These are phyloP conservation scores for Nemania sp. DNA, from an alignment of 2,329 filamentous ascomycete species.

Conservation along the genomic window DNA sequence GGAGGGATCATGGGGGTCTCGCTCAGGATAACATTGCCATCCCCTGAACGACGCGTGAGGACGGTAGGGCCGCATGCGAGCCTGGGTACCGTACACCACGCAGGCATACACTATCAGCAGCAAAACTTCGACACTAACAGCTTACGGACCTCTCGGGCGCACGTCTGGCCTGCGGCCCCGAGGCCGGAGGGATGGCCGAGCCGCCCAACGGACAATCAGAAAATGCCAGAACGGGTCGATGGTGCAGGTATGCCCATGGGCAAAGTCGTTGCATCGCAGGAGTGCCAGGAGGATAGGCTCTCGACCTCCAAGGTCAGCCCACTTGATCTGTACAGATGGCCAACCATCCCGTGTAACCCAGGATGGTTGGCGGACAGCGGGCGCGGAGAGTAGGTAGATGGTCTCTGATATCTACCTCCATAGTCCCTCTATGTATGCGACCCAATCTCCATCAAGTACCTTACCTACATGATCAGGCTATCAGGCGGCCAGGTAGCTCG, in stretches of 20 bases:
- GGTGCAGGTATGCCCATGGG: background rate
- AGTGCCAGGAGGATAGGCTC: background rate
- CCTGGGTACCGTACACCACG: background rate
- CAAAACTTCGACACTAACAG: background rate
- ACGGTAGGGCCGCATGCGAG: constrained; percentile 9
- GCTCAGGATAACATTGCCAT: background rate
- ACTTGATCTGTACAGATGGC: background rate
- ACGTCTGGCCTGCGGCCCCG: constrained; percentile 11
- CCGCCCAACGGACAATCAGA: background rate
- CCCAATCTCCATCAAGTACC: background rate
- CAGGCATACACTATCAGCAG: background rate
- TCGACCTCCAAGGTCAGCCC: background rate
- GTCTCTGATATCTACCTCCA: background rate
- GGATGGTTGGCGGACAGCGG: background rate
- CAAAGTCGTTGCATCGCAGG: background rate
- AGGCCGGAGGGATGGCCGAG: constrained; percentile 16
- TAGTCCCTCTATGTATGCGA: background rate
- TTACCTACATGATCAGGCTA: constrained; percentile 13
- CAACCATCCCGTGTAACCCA: background rate
- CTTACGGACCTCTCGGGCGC: constrained; percentile 8
- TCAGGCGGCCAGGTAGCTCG: background rate
- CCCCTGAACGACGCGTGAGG: background rate
- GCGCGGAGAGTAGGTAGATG: background rate
- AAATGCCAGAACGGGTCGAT: constrained; percentile 2
- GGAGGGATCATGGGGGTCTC: background rate